Base-by-base conservation (phyloP, 306 rosid genomes). In the Prunus dulcis region DNA sequence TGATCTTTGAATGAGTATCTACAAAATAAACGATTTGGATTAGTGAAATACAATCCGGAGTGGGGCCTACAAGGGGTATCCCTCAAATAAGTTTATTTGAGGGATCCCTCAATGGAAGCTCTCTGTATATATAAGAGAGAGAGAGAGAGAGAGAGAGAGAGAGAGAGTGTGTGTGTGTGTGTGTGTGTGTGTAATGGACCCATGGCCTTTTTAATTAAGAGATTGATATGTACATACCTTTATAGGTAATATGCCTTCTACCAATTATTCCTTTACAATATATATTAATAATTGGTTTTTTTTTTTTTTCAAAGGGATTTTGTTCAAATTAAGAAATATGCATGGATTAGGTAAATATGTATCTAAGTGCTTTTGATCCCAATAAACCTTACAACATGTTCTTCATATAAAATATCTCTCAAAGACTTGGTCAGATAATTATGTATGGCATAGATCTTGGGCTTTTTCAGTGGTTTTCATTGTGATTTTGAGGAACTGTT, bases 161-260 rank as follows among this genome's bases (percentile, higher is more conserved):
- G 69, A 41, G 77, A 81, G 64, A 51, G 56, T 43, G 28, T 2
- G 28, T 2, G 28, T 0, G 28, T 0, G 27, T 1, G 27, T 1
- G 27, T 1, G 28, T 2, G 4, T 4, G 49, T 80, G 49, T 55
- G 71, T 58, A 71, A 72, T 76, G 80, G 81, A 75, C 86, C 38
- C 6, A 32, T 5, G 1, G 1, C 38, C 38, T 32, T 32, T 32
- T 32, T 32, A 32, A 32, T 32, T 32, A 32, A 32, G 34, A 32
- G 34, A 4, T 32, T 32, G 6, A 32, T 32, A 32, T 32, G 34
- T 4, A 32, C 6, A 4, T 80, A 63, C 80, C 76, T 86, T 88
- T 89, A 81, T 76, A 86, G 79, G 85, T 87, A 81, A 80, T 86
- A 84, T 86, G 86, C 87, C 82, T 84, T 82, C 84, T 73, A 89